Base-by-base conservation (phyloP, 2,329 filamentous ascomycete genomes). In the Fonsecaea multimorphosa region DNA sequence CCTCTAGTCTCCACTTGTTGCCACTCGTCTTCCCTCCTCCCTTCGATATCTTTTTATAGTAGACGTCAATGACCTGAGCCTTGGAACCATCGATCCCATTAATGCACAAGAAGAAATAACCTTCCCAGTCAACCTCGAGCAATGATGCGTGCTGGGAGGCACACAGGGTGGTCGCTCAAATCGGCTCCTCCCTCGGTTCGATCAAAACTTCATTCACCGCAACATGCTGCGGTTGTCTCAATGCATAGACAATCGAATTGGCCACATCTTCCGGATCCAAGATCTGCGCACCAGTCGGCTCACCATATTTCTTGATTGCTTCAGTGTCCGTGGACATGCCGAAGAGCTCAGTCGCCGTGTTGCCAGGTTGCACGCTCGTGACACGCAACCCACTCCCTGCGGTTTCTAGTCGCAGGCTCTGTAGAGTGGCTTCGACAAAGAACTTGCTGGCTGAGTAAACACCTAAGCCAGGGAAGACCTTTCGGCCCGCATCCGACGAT, bases 371-470 rank as follows among this genome's bases (percentile, higher is more conserved):
- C 2, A 94, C 83, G 38, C 85, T 83, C 0, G 91, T 93, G 46
- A 94, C 90, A 1, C 90, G 83, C 56, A 94, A 78, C 0, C 91
- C 91, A 0, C 85, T 85, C 0, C 89, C 90, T 0, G 89, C 91
- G 0, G 90, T 93, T 81, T 94, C 91, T 7, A 93, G 78, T 8
- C 91, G 86, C 70, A 94, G 78, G 34, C 83, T 83, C 77, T 93
- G 91, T n/a, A 94, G 82, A 0, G 90, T 91, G 0, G 90, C 91
- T 76, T 94, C 91, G 61, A 94, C 90, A 74, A 94, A 94, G 84
- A 93, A 92, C 76, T 94, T 94, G 77, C 86, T 90, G 29, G 89
- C 91, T 0, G 89, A 92, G 82, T 94, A 94, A 38, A 94, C 91
- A 59, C 91, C 91, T 12, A 93, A 80, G 0, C 91, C 91, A 0